Conservation (phyloP, 345 rosid genomes). For the Erysimum cheiranthoides region DNA sequence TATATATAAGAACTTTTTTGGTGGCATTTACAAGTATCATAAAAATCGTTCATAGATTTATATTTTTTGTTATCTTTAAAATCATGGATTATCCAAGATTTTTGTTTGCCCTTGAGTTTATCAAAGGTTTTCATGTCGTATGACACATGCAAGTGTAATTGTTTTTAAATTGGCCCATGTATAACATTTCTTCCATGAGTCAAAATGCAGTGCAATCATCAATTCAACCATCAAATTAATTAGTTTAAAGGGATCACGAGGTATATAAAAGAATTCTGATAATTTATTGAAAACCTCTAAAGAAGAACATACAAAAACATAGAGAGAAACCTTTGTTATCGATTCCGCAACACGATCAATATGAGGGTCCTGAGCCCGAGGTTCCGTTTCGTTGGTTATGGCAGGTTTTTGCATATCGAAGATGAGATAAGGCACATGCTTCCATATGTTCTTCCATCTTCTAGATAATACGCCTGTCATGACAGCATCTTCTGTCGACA, state of each 20-base stretch:
- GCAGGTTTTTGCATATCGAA: not conserved
- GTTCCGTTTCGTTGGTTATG: too few relatives aligned
- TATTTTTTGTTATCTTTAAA: too few relatives aligned
- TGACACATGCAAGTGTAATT: too few relatives aligned
- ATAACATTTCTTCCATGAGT: too few relatives aligned
- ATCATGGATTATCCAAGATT: too few relatives aligned
- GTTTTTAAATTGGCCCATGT: not conserved
- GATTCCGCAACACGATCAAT: not conserved
- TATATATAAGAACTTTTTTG: too few relatives aligned
- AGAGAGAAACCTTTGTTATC: conserved; percentile 16
- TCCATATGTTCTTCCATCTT: conserved; percentile 22
- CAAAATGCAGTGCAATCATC: not conserved
- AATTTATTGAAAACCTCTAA: not conserved
- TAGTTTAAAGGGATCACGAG: not conserved
- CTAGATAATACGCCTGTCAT: not conserved
- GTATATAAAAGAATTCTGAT: not conserved
- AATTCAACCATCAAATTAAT: not conserved
- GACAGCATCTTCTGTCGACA: not conserved
- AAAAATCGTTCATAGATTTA: too few relatives aligned
- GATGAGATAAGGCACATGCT: not conserved
- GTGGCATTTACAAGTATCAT: too few relatives aligned
- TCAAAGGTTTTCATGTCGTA: too few relatives aligned
- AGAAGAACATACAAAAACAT: not conserved
- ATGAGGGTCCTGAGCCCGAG: not conserved
- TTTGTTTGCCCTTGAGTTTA: too few relatives aligned